Evolutionary conservation across 805 yeast genomes (phyloP).

Genomic region (Cyberlindnera sargentensis): DNA sequence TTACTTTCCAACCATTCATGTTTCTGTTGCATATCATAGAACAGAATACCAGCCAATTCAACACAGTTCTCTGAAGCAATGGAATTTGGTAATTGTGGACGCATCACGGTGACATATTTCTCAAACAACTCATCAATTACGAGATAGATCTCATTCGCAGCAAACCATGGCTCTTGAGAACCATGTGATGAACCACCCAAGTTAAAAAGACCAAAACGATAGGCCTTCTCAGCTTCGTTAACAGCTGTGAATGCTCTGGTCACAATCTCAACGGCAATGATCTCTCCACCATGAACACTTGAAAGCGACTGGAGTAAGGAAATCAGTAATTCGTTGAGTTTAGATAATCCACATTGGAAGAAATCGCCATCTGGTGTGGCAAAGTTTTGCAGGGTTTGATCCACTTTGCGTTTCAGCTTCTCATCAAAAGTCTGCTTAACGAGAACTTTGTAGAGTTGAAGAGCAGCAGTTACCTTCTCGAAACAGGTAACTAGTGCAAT

Average conservation of each 20-base stretch:
- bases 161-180: constrained; percentile 39
- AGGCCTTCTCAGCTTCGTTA: constrained; percentile 33
- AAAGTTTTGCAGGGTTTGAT: neutral
- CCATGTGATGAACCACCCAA: constrained; percentile 25
- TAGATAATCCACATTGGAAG: constrained; percentile 20
- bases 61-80: constrained; percentile 24
- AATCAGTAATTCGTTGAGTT: constrained; percentile 22
- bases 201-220: constrained; percentile 29
- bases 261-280: constrained; percentile 17
- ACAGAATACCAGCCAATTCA: constrained; percentile 33
- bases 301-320: constrained; percentile 19
- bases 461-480: constrained; percentile 43
- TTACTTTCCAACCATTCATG: constrained; percentile 26
- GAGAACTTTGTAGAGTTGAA: constrained; percentile 7
- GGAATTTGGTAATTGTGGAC: constrained; percentile 3
- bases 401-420: neutral
- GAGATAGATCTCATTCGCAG: constrained; percentile 32
- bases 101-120: constrained; percentile 17
- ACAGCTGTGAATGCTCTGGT: constrained; percentile 25
- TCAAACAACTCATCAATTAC: constrained; percentile 36
- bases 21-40: constrained; percentile 31
- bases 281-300: constrained; percentile 11
- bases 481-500: constrained; percentile 32
- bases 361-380: constrained; percentile 12
- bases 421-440: constrained; percentile 2